Conservation (phyloP, 768 basidiomycete genomes). For the Lactarius sp. region DNA sequence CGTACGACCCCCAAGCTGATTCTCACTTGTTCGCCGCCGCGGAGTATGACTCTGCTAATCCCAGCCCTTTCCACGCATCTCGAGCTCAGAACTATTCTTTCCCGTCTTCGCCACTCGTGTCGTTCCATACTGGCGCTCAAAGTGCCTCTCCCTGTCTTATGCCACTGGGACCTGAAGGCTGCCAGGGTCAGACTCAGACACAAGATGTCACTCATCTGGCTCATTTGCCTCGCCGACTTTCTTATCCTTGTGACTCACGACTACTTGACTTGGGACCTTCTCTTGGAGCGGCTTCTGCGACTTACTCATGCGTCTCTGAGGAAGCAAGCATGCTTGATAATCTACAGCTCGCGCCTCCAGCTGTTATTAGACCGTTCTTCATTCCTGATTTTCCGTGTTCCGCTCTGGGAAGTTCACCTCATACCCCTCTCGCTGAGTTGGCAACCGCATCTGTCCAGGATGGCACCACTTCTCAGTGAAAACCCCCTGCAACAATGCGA, state of each 20-base stretch:
- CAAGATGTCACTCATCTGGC: slow-evolving; percentile 10
- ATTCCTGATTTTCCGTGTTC: slow-evolving; percentile 8
- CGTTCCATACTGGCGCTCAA: slow-evolving; percentile 6
- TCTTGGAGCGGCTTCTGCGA: slow-evolving; percentile 8
- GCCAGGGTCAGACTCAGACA: not conserved
- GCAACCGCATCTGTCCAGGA: slow-evolving; percentile 3
- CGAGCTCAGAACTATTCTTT: slow-evolving; percentile 16
- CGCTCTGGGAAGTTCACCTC: slow-evolving; percentile 3
- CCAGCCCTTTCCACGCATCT: slow-evolving; percentile 15
- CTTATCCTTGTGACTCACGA: slow-evolving; percentile 17
- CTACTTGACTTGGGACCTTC: not conserved
- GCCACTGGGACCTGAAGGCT: slow-evolving; percentile 7
- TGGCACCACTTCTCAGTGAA: slow-evolving; percentile 10
- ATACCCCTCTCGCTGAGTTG: not conserved
- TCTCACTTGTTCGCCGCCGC: not conserved
- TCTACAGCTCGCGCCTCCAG: slow-evolving; percentile 23
- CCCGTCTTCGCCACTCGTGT: slow-evolving; percentile 15
- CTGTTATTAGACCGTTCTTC: slow-evolving; percentile 22
- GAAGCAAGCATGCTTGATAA: slow-evolving; percentile 15
- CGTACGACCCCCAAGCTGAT: not conserved
- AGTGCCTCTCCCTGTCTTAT: not conserved
- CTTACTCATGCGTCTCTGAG: slow-evolving; percentile 7
- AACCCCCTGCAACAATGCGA: slow-evolving; percentile 2
- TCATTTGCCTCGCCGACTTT: slow-evolving; percentile 22
- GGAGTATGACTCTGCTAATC: slow-evolving; percentile 4